These are phyloP conservation scores for Leucogyrophana mollusca DNA, from an alignment of 768 basidiomycete species.

Conservation along the genomic window DNA sequence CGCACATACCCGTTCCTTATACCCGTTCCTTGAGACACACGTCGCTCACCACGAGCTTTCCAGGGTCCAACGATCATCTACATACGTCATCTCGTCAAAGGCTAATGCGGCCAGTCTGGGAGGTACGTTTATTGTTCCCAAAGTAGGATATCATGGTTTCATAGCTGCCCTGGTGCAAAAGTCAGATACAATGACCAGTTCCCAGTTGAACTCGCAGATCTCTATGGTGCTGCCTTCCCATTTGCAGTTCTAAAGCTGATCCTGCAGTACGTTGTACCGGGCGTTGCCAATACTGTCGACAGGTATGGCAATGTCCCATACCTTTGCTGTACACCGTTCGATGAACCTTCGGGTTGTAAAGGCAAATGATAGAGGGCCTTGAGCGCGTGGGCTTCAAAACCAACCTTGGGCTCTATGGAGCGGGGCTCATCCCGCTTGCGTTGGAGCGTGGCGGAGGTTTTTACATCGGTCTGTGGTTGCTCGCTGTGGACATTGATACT, in stretches of 20 bases:
- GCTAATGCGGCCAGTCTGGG: slow-evolving; percentile 6
- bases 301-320: slow-evolving; percentile 11
- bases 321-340: neutral
- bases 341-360: slow-evolving; percentile 9
- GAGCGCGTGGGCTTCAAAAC: slow-evolving; percentile 35
- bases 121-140: slow-evolving; percentile 10
- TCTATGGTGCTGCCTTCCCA: slow-evolving; percentile 19
- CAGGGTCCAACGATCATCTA: slow-evolving; percentile 30
- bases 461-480: slow-evolving; percentile 33
- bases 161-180: slow-evolving; percentile 1
- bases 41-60: slow-evolving; percentile 19
- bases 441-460: slow-evolving; percentile 34
- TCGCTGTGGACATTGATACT: neutral
- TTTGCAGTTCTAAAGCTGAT: slow-evolving; percentile 16
- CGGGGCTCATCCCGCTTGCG: slow-evolving; percentile 31
- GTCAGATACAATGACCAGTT: slow-evolving; percentile 24
- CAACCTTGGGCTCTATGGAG: slow-evolving; percentile 36
- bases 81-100: slow-evolving; percentile 20
- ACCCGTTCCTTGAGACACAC: slow-evolving; percentile 10
- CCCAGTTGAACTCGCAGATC: slow-evolving; percentile 25
- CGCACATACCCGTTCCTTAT: too few relatives aligned
- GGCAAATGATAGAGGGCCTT: slow-evolving; percentile 39
- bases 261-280: slow-evolving; percentile 1
- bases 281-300: slow-evolving; percentile 17
- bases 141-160: too few relatives aligned